Conservation (phyloP, 1,139 yeast genomes). For the Yamadazyma taylorii region DNA sequence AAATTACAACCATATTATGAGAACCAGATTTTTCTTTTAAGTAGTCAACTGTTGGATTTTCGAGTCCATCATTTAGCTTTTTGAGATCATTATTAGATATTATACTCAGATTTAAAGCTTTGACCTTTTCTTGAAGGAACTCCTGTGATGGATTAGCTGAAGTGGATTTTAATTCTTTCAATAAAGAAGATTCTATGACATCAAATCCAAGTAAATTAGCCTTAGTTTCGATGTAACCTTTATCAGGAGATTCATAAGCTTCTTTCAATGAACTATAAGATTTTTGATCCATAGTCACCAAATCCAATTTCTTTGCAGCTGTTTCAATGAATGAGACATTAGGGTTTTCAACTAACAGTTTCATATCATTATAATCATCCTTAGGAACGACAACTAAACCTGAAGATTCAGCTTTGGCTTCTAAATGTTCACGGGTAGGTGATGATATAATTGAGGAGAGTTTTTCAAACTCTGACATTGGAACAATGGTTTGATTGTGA, state of each 20-base stretch:
- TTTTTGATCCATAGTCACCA: constrained; percentile 16
- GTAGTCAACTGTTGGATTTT: constrained; percentile 23
- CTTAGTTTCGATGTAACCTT: constrained; percentile 24
- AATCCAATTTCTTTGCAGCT: constrained; percentile 16
- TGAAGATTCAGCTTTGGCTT: constrained; percentile 30
- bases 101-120: constrained; percentile 11
- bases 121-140: constrained; percentile 15
- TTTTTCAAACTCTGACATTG: constrained; percentile 24
- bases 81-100: constrained; percentile 8
- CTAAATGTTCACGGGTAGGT: constrained; percentile 38
- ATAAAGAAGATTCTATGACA: constrained; percentile 21
- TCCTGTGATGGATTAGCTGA: constrained; percentile 19
- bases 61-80: constrained; percentile 16
- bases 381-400: constrained; percentile 34
- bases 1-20: constrained; percentile 8
- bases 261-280: constrained; percentile 17
- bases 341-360: constrained; percentile 27
- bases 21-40: constrained; percentile 24
- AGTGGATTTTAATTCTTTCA: constrained; percentile 14
- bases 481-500: constrained; percentile 20
- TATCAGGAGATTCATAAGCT: constrained; percentile 22
- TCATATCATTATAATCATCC: constrained; percentile 20
- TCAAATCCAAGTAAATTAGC: constrained; percentile 16
- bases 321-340: constrained; percentile 17
- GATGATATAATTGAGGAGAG: constrained; percentile 27